phyloP scores from a whole-genome alignment of 1,284 basidiomycete genomes.

The Heterobasidion annosum region DNA sequence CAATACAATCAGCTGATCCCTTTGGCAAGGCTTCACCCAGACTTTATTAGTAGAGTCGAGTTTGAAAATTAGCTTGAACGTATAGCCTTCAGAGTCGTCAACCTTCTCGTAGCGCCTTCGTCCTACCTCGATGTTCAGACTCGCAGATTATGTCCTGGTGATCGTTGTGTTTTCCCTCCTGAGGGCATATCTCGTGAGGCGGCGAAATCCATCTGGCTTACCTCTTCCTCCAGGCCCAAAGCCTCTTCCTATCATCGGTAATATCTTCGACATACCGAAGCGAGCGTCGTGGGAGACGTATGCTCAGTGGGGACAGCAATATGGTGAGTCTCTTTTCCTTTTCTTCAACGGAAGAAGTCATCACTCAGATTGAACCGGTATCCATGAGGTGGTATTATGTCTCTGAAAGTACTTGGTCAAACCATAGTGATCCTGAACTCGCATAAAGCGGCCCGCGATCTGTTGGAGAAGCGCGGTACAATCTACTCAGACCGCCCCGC shows the following conservation, averaged over 20 bases:
- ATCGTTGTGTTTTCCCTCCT: neutral
- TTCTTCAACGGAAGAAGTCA: neutral
- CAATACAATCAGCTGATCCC: too few relatives aligned
- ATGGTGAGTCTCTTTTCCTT: neutral
- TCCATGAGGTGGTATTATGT: slow-evolving; percentile 8
- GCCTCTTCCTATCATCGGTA: neutral
- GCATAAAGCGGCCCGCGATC: slow-evolving; percentile 4
- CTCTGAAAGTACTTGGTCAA: slow-evolving; percentile 5
- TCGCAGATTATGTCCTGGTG: neutral
- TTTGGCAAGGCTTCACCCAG: too few relatives aligned
- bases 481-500: slow-evolving; percentile 10
- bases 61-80: too few relatives aligned
- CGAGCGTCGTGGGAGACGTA: neutral
- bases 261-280: neutral
- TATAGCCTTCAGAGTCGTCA: neutral
- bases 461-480: slow-evolving; percentile 8
- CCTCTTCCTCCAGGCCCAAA: neutral
- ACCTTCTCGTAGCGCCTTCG: neutral
- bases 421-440: slow-evolving; percentile 9
- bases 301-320: neutral
- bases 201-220: neutral
- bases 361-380: neutral
- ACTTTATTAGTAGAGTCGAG: too few relatives aligned
- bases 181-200: neutral
- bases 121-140: neutral